phyloP scores from a whole-genome alignment of 768 basidiomycete genomes.

The Boletus bicolor region DNA sequence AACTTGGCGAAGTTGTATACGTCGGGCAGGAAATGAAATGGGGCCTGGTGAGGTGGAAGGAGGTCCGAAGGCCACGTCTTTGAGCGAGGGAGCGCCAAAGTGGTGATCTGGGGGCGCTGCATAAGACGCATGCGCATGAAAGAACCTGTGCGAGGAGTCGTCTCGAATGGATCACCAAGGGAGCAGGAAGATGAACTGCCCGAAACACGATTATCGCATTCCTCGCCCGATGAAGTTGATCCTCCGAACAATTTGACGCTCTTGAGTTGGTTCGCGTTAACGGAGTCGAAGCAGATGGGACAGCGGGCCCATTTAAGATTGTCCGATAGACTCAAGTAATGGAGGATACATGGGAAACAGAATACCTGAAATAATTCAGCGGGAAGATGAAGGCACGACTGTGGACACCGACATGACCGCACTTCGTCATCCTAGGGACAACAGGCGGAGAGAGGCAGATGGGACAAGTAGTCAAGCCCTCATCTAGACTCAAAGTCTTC shows the following conservation, averaged over 20 bases:
- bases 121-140: constrained; percentile 83
- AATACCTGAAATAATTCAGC: constrained; percentile 60
- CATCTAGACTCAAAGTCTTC: constrained; percentile 43
- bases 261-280: constrained; percentile 88
- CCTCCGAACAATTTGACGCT: constrained; percentile 87
- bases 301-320: constrained; percentile 86
- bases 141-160: constrained; percentile 51
- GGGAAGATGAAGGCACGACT: background rate
- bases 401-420: constrained; percentile 80
- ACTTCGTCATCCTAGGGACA: constrained; percentile 93
- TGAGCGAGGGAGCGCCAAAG: constrained; percentile 90
- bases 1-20: constrained; percentile 86
- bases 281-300: constrained; percentile 94
- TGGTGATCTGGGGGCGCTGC: constrained; percentile 91
- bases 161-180: constrained; percentile 34
- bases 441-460: constrained; percentile 92
- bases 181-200: constrained; percentile 47
- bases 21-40: constrained; percentile 95
- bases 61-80: constrained; percentile 92
- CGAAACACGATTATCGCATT: constrained; percentile 18
- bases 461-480: constrained; percentile 77
- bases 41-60: constrained; percentile 86
- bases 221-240: constrained; percentile 33
- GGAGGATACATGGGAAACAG: constrained; percentile 92
- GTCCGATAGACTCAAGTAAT: constrained; percentile 81